Evolutionary conservation across 1,284 basidiomycete genomes (phyloP).

Genomic region (Agroathelia rolfsii): DNA sequence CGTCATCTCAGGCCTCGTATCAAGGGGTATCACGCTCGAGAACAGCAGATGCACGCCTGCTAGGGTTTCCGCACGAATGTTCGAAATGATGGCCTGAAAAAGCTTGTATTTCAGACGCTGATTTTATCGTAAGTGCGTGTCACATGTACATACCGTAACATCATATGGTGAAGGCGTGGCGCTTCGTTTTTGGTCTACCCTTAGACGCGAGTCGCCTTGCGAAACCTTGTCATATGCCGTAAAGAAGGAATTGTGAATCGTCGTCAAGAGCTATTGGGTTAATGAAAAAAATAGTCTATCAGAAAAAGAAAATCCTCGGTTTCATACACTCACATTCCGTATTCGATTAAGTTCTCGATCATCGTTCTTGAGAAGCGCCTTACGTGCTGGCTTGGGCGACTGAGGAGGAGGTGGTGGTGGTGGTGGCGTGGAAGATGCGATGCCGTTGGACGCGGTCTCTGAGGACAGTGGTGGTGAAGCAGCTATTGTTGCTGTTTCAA

Average conservation of each 20-base stretch:
- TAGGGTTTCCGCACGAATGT: conserved; percentile 68
- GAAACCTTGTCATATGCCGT: conserved; percentile 43
- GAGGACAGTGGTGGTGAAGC: no score
- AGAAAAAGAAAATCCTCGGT: no score
- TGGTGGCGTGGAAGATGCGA: no score
- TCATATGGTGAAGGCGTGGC: conserved; percentile 32
- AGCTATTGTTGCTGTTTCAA: conserved; percentile 2
- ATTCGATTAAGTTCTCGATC: conserved; percentile 81
- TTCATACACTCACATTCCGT: conserved; percentile 49
- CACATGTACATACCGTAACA: conserved; percentile 45
- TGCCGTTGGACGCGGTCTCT: no score
- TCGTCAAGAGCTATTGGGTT: conserved; percentile 73
- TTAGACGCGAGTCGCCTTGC: conserved; percentile 22
- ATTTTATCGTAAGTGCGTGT: conserved; percentile 5
- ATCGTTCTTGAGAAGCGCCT: conserved; percentile 79
- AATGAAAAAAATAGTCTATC: no score
- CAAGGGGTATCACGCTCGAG: conserved; percentile 88
- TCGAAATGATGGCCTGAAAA: conserved; percentile 70
- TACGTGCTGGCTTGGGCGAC: conserved; percentile 37
- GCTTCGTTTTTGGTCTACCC: conserved; percentile 19
- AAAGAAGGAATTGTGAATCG: conserved; percentile 74
- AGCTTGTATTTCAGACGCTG: no score
- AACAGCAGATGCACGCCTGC: conserved; percentile 78
- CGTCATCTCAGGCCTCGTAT: conserved; percentile 66
- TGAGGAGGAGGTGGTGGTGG: conserved; percentile 9